Base-by-base conservation (phyloP, 257 asterid species). In the Nicotiana undulata region DNA sequence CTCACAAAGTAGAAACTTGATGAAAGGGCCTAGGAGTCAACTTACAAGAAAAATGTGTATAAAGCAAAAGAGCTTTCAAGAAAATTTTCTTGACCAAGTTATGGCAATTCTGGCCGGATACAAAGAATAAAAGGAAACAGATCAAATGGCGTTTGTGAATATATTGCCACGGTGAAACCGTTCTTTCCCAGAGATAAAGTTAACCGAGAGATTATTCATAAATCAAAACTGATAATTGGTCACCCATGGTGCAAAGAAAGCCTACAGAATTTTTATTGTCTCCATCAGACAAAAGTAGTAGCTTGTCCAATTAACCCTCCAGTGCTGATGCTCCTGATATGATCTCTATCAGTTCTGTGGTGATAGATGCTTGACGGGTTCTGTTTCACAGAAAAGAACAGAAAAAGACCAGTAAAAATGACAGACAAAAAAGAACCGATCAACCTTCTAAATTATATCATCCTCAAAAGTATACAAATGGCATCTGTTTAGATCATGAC, bases 331-430 rank as follows among this genome's bases (percentile, higher is more conserved):
- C 98, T 92, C 98, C 98, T 77, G 97, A 95, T 72, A 95, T 95
- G 85, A 95, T 95, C 92, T 95, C 98, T 15, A 66, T 91, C 86
- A 93, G 85, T 32, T 95, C 98, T 1, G 98, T 95, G 51, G 98
- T 95, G 90, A 95, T 95, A 76, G 97, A 85, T 81, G 98, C 98
- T 92, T 95, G 98, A 82, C 98, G 97, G 80, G 98, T 95, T 86
- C 98, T 95, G 95, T 29, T 66, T 32, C 63, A 56, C 51, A 64
- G 32, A 72, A 16, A 44, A 37, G 16, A 34, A 31, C 10, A 53
- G 32, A 10, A 26, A n/a, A 61, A 31, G 55, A 58, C 52, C 32
- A 20, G 26, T 16, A 22, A 59, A 9, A 76, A 32, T 20, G 63
- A 34, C 18, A 65, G 13, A 58, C 29, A 80, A 46, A 26, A 55